phyloP scores from a whole-genome alignment of 225 moss, liverwort and hornwort genomes.

The Marchantia paleacea region DNA sequence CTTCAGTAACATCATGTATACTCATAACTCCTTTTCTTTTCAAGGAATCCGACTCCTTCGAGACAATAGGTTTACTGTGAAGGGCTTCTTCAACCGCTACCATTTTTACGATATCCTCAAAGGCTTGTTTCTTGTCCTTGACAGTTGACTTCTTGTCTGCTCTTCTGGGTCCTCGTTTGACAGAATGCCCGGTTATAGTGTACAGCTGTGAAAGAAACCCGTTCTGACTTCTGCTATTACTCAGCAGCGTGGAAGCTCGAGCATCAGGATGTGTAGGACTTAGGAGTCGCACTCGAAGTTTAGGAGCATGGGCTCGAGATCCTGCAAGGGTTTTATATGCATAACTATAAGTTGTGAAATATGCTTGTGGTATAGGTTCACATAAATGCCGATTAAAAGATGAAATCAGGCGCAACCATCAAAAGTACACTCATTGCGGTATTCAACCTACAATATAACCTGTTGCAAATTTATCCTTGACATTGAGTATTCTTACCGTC shows the following conservation, averaged over 20 bases:
- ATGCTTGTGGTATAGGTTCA: background rate
- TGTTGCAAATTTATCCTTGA: background rate
- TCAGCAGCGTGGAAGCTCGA: conserved; percentile 22
- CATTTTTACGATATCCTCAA: conserved; percentile 33
- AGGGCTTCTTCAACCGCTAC: conserved; percentile 24
- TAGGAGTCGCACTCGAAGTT: conserved; percentile 39
- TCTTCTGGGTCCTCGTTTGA: conserved; percentile 5
- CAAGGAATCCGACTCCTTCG: conserved; percentile 6
- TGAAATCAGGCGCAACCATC: background rate
- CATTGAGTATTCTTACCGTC: conserved; percentile 34
- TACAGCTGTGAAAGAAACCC: background rate
- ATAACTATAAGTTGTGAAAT: background rate
- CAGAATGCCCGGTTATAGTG: background rate
- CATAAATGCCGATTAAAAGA: background rate
- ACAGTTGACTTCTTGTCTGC: conserved; percentile 25
- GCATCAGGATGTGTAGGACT: conserved; percentile 42
- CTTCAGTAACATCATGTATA: conserved; percentile 40
- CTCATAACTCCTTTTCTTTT: conserved; percentile 35
- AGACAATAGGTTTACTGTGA: background rate
- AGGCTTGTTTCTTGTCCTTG: conserved; percentile 29
- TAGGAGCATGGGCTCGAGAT: conserved; percentile 52
- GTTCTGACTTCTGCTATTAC: conserved; percentile 3
- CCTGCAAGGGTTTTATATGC: conserved; percentile 23
- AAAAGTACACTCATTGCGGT: background rate
- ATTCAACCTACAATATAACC: conserved; percentile 1